Conservation (phyloP, 2,329 filamentous ascomycete species). For the Epichloe baconii region DNA sequence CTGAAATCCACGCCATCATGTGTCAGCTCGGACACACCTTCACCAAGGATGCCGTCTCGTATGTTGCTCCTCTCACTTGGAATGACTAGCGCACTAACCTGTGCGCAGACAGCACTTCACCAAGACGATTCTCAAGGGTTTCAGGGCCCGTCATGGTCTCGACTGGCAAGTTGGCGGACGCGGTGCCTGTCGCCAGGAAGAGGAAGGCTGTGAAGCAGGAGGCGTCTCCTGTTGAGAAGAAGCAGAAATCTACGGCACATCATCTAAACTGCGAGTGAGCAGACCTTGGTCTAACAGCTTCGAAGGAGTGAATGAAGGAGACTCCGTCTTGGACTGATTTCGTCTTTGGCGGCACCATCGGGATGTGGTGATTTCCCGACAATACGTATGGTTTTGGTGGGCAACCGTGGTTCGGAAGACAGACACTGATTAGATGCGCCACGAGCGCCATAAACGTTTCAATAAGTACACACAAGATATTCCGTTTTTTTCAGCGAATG, state of each 20-base stretch:
- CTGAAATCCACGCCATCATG: slow-evolving; percentile 19
- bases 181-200: slow-evolving; percentile 9
- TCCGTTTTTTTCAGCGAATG: too few relatives aligned
- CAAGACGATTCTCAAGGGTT: slow-evolving; percentile 24
- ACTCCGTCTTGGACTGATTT: too few relatives aligned
- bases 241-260: neutral
- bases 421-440: too few relatives aligned
- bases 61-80: slow-evolving; percentile 7
- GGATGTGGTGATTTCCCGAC: too few relatives aligned
- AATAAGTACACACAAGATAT: too few relatives aligned
- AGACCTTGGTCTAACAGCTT: too few relatives aligned
- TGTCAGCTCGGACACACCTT: slow-evolving; percentile 20
- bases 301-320: too few relatives aligned
- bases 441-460: too few relatives aligned
- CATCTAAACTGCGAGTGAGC: too few relatives aligned
- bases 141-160: slow-evolving; percentile 16
- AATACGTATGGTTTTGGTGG: too few relatives aligned
- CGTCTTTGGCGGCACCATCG: too few relatives aligned
- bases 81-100: neutral
- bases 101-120: slow-evolving; percentile 25
- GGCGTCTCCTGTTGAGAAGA: neutral
- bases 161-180: neutral
- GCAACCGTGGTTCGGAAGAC: too few relatives aligned
- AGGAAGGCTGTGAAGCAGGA: neutral
- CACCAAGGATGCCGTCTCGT: slow-evolving; percentile 27